Base-by-base conservation (phyloP, 2,329 filamentous ascomycete species). In the Leptographium procerum region DNA sequence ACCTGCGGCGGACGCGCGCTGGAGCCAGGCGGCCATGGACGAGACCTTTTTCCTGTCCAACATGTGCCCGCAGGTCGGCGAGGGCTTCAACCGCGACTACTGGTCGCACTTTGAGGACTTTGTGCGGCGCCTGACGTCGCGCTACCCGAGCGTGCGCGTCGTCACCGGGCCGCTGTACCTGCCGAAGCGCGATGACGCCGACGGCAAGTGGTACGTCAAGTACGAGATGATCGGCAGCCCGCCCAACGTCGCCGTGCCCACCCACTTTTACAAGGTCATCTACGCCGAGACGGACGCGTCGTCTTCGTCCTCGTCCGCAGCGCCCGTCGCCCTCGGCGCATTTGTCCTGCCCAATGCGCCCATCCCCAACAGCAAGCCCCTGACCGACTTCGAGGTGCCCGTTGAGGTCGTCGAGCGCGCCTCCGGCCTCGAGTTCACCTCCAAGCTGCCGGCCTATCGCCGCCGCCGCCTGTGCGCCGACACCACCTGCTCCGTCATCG, bases 21-120 rank as follows among this genome's bases (percentile, higher is more conserved):
- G 94, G 91, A 89, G 85, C 62, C 94, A 99, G 73, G 72, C 82
- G 40, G 91, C 94, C 63, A 96, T 99, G 90, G 85, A 99, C 73
- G 89, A 89, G 59, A 99, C 94, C 2, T 99, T 99, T 69, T 86
- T 84, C 68, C 81, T 99, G 58, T 87, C 82, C 69, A 99, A 99
- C 76, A 99, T 99, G 91, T 96, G 91, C 69, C 94, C 94, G 34
- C 94, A 99, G 75, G 94, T 99, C 33, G 94, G 94, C 64, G 90
- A 96, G 69, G 94, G 94, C 60, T 99, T 99, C 80, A 99, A 99
- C 76, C 83, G 94, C 56, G 94, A 99, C 75, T 99, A 99, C 81
- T 99, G 94, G 94, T 88, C 94, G 43, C 94, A 99, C 72, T 91
- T 99, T 65, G 94, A 99, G 75, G 92, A 96, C 69, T 99, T 97